phyloP scores from a whole-genome alignment of 331 rosid species.

The Arachis monticola region DNA sequence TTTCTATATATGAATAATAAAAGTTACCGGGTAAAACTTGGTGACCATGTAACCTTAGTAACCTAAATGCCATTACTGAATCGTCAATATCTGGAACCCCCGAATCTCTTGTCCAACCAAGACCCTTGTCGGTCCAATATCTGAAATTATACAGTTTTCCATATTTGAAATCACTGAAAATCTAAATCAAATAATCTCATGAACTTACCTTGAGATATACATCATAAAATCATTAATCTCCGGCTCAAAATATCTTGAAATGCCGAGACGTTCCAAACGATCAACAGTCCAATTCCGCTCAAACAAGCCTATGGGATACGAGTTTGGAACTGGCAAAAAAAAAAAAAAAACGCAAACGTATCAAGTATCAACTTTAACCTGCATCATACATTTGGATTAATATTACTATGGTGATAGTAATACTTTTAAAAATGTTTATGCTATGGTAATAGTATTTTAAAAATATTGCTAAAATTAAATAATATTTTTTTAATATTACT shows the following conservation, averaged over 20 bases:
- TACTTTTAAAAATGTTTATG: no score
- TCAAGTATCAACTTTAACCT: no score
- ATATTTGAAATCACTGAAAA: no score
- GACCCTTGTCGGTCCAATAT: slow-evolving; percentile 75
- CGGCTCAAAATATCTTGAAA: slow-evolving; percentile 65
- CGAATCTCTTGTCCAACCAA: slow-evolving; percentile 85
- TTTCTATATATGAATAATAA: no score
- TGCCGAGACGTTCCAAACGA: slow-evolving; percentile 79
- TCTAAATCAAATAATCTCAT: not conserved
- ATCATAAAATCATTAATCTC: slow-evolving; percentile 56
- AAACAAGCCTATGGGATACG: slow-evolving; percentile 90
- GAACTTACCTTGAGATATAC: slow-evolving; percentile 63
- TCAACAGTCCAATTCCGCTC: slow-evolving; percentile 80
- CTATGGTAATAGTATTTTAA: no score
- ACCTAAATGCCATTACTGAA: slow-evolving; percentile 89
- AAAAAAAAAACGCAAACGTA: no score
- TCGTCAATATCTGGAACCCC: slow-evolving; percentile 80
- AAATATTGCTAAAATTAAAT: no score
- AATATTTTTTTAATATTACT: no score
- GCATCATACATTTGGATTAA: no score
- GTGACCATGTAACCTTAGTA: slow-evolving; percentile 71
- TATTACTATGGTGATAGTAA: no score
- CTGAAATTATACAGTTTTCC: slow-evolving; percentile 39
- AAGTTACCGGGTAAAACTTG: slow-evolving; percentile 53
- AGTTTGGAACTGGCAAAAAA: slow-evolving; percentile 67